phyloP scores from a whole-genome alignment of 331 rosid genomes.

The Ulmus americana region DNA sequence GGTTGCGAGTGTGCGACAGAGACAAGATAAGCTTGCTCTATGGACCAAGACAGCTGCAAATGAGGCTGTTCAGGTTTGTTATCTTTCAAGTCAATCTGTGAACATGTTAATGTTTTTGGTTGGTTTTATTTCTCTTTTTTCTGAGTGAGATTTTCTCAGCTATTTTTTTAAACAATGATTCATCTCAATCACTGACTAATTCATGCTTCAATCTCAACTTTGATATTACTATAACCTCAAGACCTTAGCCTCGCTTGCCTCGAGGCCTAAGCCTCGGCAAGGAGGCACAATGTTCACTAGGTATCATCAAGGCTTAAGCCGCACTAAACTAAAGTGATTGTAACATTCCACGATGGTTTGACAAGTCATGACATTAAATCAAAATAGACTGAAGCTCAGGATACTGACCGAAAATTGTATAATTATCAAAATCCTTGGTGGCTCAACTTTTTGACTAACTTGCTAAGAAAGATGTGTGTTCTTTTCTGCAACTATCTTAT shows the following conservation, averaged over 20 bases:
- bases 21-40: constrained; percentile 82
- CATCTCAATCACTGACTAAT: too few relatives aligned
- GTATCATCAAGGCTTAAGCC: too few relatives aligned
- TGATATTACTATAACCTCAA: too few relatives aligned
- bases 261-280: too few relatives aligned
- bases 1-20: constrained; percentile 88
- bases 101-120: constrained; percentile 5
- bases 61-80: constrained; percentile 84
- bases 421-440: not conserved
- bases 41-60: constrained; percentile 96
- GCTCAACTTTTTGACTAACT: not conserved
- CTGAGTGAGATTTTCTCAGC: constrained; percentile 2
- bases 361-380: not conserved
- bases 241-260: too few relatives aligned
- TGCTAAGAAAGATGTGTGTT: not conserved
- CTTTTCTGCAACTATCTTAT: not conserved
- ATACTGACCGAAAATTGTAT: not conserved
- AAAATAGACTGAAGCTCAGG: not conserved
- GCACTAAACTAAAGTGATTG: too few relatives aligned
- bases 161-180: not conserved
- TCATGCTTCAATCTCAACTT: too few relatives aligned
- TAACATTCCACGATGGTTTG: not conserved
- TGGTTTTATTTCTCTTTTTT: constrained; percentile 2
- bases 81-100: not conserved
- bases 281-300: too few relatives aligned